Conservation (phyloP, 768 basidiomycete species). For the Pulveroboletus frians region DNA sequence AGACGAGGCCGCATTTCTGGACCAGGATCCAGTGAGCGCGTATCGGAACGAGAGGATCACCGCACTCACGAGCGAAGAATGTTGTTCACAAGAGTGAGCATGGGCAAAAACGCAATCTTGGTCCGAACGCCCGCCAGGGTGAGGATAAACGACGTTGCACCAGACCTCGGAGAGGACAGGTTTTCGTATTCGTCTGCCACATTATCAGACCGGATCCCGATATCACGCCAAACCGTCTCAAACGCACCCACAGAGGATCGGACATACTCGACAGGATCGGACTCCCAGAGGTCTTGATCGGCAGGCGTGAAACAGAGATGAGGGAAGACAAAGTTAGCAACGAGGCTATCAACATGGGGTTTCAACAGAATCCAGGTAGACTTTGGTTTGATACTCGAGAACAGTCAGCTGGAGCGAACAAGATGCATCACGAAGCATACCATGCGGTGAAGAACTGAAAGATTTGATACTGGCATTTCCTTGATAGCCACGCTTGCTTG, state of each 20-base stretch:
- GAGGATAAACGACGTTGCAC: conserved; percentile 77
- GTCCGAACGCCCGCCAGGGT: conserved; percentile 74
- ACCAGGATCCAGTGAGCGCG: neutral
- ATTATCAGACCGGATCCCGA: neutral
- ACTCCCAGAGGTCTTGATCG: conserved; percentile 66
- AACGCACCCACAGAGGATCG: conserved; percentile 65
- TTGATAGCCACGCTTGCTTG: conserved; percentile 71
- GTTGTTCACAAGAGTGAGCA: conserved; percentile 71
- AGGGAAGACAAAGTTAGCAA: conserved; percentile 82
- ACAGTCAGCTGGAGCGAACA: conserved; percentile 9
- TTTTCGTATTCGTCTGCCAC: conserved; percentile 79
- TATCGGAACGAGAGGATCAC: neutral
- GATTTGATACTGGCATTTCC: conserved; percentile 79
- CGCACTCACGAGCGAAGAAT: conserved; percentile 59
- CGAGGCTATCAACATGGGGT: conserved; percentile 72
- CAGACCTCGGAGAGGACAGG: conserved; percentile 68
- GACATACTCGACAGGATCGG: conserved; percentile 81
- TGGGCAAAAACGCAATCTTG: conserved; percentile 75
- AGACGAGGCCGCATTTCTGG: conserved; percentile 46
- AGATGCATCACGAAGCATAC: conserved; percentile 37
- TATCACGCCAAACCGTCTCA: neutral
- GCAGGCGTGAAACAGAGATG: conserved; percentile 73
- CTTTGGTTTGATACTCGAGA: conserved; percentile 78
- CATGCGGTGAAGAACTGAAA: conserved; percentile 87
- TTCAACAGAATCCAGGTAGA: conserved; percentile 87